A percentile compares a stretch with the other conserved stretches of the same genome.
phyloP scores from a whole-genome alignment of 2,329 filamentous ascomycete species.

The Colletotrichum sublineola region DNA sequence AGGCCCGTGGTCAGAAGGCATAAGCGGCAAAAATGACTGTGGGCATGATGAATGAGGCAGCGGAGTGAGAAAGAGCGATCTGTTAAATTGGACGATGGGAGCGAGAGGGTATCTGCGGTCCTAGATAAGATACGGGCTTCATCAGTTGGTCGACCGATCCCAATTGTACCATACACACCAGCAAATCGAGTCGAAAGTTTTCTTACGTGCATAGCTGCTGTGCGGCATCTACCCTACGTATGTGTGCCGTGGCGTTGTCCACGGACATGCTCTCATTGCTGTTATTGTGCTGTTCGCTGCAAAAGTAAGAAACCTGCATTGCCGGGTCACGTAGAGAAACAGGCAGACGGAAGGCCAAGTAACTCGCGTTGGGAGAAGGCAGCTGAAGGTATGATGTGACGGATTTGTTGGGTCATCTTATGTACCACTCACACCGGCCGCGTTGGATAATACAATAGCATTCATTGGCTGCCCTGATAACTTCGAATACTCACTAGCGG shows the following conservation, averaged over 20 bases:
- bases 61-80: not conserved
- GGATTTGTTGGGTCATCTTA: not conserved
- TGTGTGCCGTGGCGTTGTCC: not conserved
- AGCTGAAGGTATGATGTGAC: not conserved
- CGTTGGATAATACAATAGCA: not conserved
- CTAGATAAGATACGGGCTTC: slow-evolving; percentile 38
- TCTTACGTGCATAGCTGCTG: not conserved
- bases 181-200: slow-evolving; percentile 33
- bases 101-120: slow-evolving; percentile 27
- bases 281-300: not conserved
- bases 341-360: not conserved
- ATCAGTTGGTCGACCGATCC: slow-evolving; percentile 34
- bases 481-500: not conserved
- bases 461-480: not conserved
- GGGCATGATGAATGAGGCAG: not conserved
- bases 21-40: slow-evolving; percentile 14
- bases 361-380: not conserved
- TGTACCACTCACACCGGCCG: not conserved
- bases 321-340: not conserved
- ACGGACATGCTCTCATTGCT: not conserved
- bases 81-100: slow-evolving; percentile 28
- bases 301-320: too few relatives aligned
- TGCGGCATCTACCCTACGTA: not conserved
- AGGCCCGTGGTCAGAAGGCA: slow-evolving; percentile 47
- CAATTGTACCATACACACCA: slow-evolving; percentile 43